Base-by-base conservation (phyloP, 2,329 filamentous ascomycete genomes). In the Pseudocercospora macadamiae region DNA sequence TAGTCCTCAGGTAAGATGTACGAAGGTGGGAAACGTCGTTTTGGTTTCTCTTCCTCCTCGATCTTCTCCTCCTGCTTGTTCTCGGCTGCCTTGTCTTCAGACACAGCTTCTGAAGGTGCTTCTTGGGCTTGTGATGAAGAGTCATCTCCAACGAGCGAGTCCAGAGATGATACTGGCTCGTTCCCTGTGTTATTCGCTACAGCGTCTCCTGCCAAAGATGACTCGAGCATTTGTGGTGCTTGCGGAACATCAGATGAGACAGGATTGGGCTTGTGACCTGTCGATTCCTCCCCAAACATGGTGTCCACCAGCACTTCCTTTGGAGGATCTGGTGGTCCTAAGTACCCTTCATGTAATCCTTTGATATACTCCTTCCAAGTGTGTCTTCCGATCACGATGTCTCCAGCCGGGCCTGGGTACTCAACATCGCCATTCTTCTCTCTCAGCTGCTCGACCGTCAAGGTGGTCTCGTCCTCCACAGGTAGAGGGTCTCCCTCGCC, bases 331-430 rank as follows among this genome's bases (percentile, higher is more conserved):
- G 96, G 78, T 6, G 95, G 92, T 0, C 95, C 93, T 21, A 99
- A 79, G 93, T 95, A 99, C 56, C 95, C 95, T 76, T 99, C 95
- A 73, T 99, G 95, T 65, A 97, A 72, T 45, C 95, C 95, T 59
- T 93, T 84, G 21, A 97, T 80, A 74, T 97, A 99, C 76, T 99
- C 95, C 77, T 97, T 99, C 95, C 95, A 99, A 8, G 93, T 88
- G 73, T 97, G 90, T 57, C 93, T 82, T 10, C 95, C 95, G 68
- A 99, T 86, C 16, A 97, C 86, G 52, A 99, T 82, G 72, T 97
- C 93, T 44, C 95, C 95, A 63, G 84, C 83, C 19, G 89, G 80
- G 8, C 90, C 93, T 3, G 87, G 81, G 70, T 89, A 93, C 30
- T 90, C 86, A 23, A 79, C 81, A 8, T 93, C 84, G 5, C 88